phyloP scores from a whole-genome alignment of 768 basidiomycete genomes.

The Mycena amicta region DNA sequence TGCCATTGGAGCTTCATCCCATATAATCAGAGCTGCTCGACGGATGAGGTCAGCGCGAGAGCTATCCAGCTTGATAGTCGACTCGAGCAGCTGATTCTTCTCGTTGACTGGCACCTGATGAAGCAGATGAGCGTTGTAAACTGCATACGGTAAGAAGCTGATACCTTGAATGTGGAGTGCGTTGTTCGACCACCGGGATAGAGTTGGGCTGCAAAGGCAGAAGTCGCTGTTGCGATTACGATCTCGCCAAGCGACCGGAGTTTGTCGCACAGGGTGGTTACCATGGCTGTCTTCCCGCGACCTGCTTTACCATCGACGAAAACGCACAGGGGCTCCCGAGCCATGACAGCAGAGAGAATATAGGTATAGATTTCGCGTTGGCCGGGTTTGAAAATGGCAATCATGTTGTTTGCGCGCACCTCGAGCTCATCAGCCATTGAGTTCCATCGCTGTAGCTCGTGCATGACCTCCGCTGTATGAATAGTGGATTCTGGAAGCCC shows the following conservation, averaged over 20 bases:
- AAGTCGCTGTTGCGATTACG: too few species aligned
- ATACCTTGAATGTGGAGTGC: neutral
- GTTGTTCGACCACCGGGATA: too few species aligned
- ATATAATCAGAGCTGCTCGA: too few species aligned
- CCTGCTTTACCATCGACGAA: conserved; percentile 46
- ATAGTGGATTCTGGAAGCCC: neutral
- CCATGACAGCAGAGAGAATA: conserved; percentile 1
- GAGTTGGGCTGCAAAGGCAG: too few species aligned
- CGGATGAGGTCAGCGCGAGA: too few species aligned
- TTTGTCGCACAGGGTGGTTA: conserved; percentile 35
- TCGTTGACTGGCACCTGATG: conserved; percentile 39
- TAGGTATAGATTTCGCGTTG: conserved; percentile 15
- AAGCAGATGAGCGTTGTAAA: neutral
- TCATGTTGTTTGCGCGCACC: too few species aligned
- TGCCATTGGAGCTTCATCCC: too few species aligned
- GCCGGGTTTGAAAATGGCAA: conserved; percentile 7
- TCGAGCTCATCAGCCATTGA: too few species aligned
- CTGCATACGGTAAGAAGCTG: neutral
- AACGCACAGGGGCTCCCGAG: conserved; percentile 19
- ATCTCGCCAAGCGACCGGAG: conserved; percentile 31
- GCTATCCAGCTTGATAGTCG: too few species aligned
- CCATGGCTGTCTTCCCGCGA: too few species aligned
- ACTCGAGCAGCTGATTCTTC: conserved; percentile 30
- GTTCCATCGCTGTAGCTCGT: too few species aligned
- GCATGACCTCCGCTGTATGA: too few species aligned